Evolutionary conservation across 2,329 filamentous ascomycete genomes (phyloP), one percentile per base, ranked within the genome.

Genomic region (Penicillium occitanis): DNA sequence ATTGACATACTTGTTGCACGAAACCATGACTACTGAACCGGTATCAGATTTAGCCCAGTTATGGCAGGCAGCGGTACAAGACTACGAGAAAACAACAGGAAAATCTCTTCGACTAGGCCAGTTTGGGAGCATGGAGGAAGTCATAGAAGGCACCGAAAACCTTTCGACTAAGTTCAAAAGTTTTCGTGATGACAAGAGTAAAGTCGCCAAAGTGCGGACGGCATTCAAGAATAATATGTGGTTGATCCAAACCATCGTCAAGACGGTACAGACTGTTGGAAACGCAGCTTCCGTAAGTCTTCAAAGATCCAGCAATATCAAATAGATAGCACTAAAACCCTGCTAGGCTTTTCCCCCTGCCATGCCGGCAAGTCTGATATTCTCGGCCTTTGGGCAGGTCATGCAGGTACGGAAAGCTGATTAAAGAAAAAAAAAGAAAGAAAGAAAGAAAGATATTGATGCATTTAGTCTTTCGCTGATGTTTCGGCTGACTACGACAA

Each of bases 321-420:
- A 8, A 5, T 17, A 28, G 3, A 28, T 17, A 28, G 19, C 8
- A 25, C 40, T 61, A 35, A 61, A 25, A 7, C 2, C 7, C 13
- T 8, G 8, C 35, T 28, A 62, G 59, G 59, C 59, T 5, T 62
- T 62, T 11, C 59, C 59, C 2, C 59, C 59, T 3, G 59, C 59
- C 1, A 62, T 62, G 59, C 59, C 59, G 17, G 59, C 59, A n/a
- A 62, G 30, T 37, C 50, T 62, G 42, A 62, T 62, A 33, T 62
- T 62, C n/a, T 33, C 59, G 17, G 59, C 59, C 22, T 62, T 62
- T 48, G 59, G 59, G n/a, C 59, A 62, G 59, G 59, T 62, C 11
- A 62, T 62, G 59, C 40, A 62, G 59, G 59, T 62, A 62, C 35
- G 28, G n/a, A 46, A 46, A 14, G 13, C 14, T 37, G 35, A 13